These are phyloP conservation scores for Deinandra increscens DNA, from an alignment of 129 eudicot species.

Conservation along the genomic window DNA sequence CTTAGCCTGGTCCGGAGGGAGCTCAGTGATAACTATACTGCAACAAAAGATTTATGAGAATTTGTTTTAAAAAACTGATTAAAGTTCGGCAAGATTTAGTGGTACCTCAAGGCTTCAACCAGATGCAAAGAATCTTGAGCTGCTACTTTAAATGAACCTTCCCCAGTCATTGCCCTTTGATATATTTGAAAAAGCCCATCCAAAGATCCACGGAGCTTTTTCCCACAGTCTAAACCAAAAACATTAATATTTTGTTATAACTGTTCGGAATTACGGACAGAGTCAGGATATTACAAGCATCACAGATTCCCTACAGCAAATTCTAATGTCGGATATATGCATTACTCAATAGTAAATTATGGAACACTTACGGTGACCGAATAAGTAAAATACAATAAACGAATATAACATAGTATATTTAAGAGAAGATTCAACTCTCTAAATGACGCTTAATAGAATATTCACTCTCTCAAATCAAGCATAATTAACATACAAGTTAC, in stretches of 20 bases:
- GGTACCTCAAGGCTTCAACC: conserved; percentile 95
- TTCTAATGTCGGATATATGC: not conserved
- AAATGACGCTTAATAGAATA: not conserved
- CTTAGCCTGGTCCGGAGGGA: conserved; percentile 96
- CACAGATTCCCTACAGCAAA: not conserved
- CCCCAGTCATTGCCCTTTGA: conserved; percentile 79
- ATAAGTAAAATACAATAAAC: not conserved
- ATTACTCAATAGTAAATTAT: conserved; percentile 1
- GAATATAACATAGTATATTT: not conserved
- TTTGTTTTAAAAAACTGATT: not conserved
- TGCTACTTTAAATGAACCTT: conserved; percentile 80
- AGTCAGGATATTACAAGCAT: not conserved
- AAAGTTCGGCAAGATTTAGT: conserved; percentile 8
- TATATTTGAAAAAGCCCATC: conserved; percentile 94
- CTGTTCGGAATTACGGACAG: not conserved
- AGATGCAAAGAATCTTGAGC: conserved; percentile 94
- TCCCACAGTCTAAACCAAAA: conserved; percentile 65
- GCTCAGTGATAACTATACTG: conserved; percentile 97
- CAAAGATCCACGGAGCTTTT: conserved; percentile 81
- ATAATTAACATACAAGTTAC: not conserved
- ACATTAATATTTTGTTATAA: conserved; percentile 1
- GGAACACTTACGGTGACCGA: not conserved
- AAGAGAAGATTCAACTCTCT: not conserved
- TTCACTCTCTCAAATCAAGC: not conserved
- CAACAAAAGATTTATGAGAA: conserved; percentile 34